Percentiles rank a stretch among this genome's conserved stretches.
phyloP scores from a whole-genome alignment of 371 early-diverging fungal genomes.

The Apophysomyces elegans region DNA sequence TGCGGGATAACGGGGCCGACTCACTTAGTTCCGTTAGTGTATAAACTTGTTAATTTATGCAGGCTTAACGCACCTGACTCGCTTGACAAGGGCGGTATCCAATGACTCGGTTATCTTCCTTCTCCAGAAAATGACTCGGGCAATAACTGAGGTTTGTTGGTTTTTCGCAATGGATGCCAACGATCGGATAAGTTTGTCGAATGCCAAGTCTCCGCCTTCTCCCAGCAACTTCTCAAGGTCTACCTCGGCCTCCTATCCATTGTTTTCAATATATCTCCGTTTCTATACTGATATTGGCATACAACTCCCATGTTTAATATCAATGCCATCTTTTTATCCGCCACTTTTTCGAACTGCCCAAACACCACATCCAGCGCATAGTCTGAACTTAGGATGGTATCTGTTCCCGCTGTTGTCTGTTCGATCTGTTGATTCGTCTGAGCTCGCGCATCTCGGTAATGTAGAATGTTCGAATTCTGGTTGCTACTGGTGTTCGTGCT shows the following conservation, averaged over 20 bases:
- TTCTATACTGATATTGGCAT: conserved; percentile 11
- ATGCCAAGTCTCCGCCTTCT: conserved; percentile 74
- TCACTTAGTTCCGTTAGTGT: conserved; percentile 34
- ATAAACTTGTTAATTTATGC: conserved; percentile 25
- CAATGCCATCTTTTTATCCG: conserved; percentile 47
- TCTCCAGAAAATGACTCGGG: conserved; percentile 90
- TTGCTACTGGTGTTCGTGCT: conserved; percentile 4
- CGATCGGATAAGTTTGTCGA: conserved; percentile 82
- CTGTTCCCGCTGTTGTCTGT: background rate
- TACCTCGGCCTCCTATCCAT: conserved; percentile 58
- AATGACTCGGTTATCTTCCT: conserved; percentile 74
- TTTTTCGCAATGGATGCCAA: conserved; percentile 84
- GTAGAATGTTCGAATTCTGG: background rate
- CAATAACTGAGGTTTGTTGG: conserved; percentile 88
- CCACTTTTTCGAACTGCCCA: conserved; percentile 47
- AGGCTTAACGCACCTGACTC: conserved; percentile 39
- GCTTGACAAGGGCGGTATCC: conserved; percentile 47
- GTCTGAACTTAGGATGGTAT: conserved; percentile 40
- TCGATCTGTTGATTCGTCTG: background rate
- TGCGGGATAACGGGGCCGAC: conserved; percentile 47
- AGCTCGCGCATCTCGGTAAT: background rate
- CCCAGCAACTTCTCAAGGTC: conserved; percentile 69
- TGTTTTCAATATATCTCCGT: background rate
- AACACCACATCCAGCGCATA: conserved; percentile 53
- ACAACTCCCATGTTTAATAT: conserved; percentile 49